phyloP scores from a whole-genome alignment of 805 yeast genomes.

The Nakazawaea ernobii region DNA sequence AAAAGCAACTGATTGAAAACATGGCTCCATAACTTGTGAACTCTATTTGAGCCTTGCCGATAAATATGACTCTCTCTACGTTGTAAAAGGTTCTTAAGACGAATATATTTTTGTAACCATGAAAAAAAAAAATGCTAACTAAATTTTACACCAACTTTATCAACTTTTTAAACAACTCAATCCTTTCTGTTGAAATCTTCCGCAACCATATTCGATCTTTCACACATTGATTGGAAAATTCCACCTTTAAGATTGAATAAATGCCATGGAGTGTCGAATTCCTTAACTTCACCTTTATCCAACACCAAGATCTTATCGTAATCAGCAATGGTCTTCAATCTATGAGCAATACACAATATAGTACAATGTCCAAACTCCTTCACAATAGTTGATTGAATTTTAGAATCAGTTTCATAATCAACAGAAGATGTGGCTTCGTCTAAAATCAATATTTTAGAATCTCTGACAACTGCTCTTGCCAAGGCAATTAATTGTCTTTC shows the following conservation, averaged over 20 bases:
- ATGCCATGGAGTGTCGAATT: slow-evolving; percentile 47
- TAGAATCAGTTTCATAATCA: slow-evolving; percentile 65
- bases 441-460: slow-evolving; percentile 52
- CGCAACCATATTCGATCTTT: slow-evolving; percentile 36
- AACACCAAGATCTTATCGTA: slow-evolving; percentile 57
- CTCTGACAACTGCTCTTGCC: slow-evolving; percentile 66
- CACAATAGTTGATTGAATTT: slow-evolving; percentile 55
- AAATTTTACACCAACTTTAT: not conserved
- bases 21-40: too few species aligned
- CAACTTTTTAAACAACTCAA: not conserved
- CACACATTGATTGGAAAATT: slow-evolving; percentile 46
- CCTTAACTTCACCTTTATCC: slow-evolving; percentile 50
- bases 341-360: slow-evolving; percentile 67
- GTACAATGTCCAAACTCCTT: slow-evolving; percentile 58
- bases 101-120: too few species aligned
- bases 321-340: slow-evolving; percentile 54
- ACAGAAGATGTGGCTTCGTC: slow-evolving; percentile 80
- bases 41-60: too few species aligned
- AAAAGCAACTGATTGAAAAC: too few species aligned
- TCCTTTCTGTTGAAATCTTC: slow-evolving; percentile 26
- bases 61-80: too few species aligned
- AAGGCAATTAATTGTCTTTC: slow-evolving; percentile 66
- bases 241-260: slow-evolving; percentile 38
- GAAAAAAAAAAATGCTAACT: not conserved
- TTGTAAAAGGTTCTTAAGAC: too few species aligned